A percentile compares a stretch with the other conserved stretches of the same genome.
These are phyloP conservation scores for Lactifluus subvellereus DNA, from an alignment of 768 basidiomycete species.

Conservation along the genomic window DNA sequence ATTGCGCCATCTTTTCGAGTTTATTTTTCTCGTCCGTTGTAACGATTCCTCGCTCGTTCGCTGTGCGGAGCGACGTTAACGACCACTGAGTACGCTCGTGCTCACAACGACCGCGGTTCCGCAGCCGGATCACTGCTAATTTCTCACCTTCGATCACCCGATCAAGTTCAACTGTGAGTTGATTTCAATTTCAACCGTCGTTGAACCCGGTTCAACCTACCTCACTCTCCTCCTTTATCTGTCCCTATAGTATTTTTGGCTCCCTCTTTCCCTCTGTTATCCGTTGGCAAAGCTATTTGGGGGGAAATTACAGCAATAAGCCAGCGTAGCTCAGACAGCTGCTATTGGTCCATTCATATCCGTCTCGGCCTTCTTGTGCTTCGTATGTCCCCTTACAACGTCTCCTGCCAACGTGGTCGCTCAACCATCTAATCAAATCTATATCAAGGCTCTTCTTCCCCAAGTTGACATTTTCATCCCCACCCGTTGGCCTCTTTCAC, in stretches of 20 bases:
- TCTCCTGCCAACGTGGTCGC: not conserved
- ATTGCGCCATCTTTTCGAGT: not conserved
- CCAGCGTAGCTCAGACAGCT: not conserved
- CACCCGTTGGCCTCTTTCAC: not conserved
- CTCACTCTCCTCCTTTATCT: not conserved
- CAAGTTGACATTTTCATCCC: not conserved
- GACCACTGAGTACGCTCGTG: not conserved
- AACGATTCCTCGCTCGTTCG: not conserved
- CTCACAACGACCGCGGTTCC: slow-evolving; percentile 6
- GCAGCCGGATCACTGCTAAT: not conserved
- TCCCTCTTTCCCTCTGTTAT: not conserved
- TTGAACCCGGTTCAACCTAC: too few relatives aligned
- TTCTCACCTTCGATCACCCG: not conserved
- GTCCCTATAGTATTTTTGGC: not conserved
- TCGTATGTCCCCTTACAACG: not conserved
- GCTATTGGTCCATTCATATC: not conserved
- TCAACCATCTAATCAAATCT: slow-evolving; percentile 12
- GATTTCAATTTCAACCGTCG: slow-evolving; percentile 4
- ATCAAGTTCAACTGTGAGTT: too few relatives aligned
- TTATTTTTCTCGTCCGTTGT: not conserved
- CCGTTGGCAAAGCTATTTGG: not conserved
- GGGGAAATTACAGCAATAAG: not conserved
- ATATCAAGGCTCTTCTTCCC: slow-evolving; percentile 15
- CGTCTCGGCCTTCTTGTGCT: not conserved
- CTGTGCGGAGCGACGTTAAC: slow-evolving; percentile 12